Evolutionary conservation across 2,329 filamentous ascomycete species (phyloP).

Genomic region (Stemphylium vesicarium): DNA sequence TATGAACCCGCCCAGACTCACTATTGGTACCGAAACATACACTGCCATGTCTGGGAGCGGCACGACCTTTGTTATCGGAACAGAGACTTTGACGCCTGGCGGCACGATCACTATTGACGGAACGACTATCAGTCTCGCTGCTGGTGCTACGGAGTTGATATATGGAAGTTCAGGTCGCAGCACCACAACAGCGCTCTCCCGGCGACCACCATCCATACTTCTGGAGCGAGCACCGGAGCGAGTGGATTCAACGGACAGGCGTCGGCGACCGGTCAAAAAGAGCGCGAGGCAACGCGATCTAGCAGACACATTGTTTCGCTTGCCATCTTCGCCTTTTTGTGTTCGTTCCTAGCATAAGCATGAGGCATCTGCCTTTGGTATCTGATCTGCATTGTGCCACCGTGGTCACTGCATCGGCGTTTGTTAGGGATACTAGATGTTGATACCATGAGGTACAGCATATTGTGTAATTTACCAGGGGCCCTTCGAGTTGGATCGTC

Average conservation of each 20-base stretch:
- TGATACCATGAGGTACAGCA: no score
- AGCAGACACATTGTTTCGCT: not conserved
- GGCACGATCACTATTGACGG: conserved; percentile 42
- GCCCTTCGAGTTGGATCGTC: no score
- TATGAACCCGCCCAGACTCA: conserved; percentile 41
- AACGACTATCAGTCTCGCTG: conserved; percentile 43
- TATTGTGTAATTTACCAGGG: no score
- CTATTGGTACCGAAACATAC: conserved; percentile 40
- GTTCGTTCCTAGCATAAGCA: not conserved
- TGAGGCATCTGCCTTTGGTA: not conserved
- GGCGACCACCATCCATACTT: conserved; percentile 36
- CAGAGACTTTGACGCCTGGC: conserved; percentile 49
- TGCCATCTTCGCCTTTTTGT: not conserved
- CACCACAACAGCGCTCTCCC: conserved; percentile 49
- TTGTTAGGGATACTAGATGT: not conserved
- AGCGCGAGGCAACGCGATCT: conserved; percentile 1
- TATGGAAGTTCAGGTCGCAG: conserved; percentile 43
- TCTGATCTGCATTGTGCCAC: not conserved
- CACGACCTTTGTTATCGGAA: conserved; percentile 47
- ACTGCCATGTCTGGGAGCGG: conserved; percentile 33
- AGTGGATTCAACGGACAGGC: conserved; percentile 17
- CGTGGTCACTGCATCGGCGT: conserved; percentile 1
- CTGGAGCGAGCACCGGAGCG: conserved; percentile 24
- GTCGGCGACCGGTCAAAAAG: conserved; percentile 12
- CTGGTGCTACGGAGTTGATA: conserved; percentile 46